A percentile compares a stretch with the other conserved stretches of the same genome.
Conservation (phyloP, 108 stramenopile genomes). For the Skeletonema grethae region DNA sequence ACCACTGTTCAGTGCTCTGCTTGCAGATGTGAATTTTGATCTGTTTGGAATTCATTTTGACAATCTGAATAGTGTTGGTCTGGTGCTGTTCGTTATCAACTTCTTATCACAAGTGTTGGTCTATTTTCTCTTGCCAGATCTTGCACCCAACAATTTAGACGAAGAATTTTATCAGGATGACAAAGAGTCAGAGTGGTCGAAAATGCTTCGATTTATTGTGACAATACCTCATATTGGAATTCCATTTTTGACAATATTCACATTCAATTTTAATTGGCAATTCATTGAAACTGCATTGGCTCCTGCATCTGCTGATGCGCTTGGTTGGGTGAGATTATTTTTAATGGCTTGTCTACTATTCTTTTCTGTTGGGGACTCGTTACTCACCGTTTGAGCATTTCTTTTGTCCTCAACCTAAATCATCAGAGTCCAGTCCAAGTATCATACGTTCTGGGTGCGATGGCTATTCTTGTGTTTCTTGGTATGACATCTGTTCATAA, state of each 20-base stretch:
- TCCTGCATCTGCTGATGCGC: constrained; percentile 58
- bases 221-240: constrained; percentile 47
- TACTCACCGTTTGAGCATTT: neutral
- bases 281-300: constrained; percentile 77
- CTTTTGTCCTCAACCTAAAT: neutral
- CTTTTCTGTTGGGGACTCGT: neutral
- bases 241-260: constrained; percentile 64
- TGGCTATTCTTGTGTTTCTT: constrained; percentile 58
- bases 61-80: constrained; percentile 71
- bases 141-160: constrained; percentile 26
- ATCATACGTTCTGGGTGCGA: constrained; percentile 58
- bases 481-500: constrained; percentile 49
- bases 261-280: constrained; percentile 71
- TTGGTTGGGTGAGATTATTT: constrained; percentile 49
- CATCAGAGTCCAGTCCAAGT: constrained; percentile 50
- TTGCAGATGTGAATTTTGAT: constrained; percentile 45
- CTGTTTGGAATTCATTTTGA: constrained; percentile 41
- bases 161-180: constrained; percentile 10
- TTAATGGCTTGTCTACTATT: neutral
- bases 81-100: constrained; percentile 57
- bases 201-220: constrained; percentile 29
- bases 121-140: constrained; percentile 63
- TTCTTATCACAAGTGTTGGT: constrained; percentile 43
- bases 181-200: constrained; percentile 22
- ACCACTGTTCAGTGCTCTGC: constrained; percentile 61